phyloP scores from a whole-genome alignment of 495 filamentous ascomycete genomes.

The Neurospora sp. region DNA sequence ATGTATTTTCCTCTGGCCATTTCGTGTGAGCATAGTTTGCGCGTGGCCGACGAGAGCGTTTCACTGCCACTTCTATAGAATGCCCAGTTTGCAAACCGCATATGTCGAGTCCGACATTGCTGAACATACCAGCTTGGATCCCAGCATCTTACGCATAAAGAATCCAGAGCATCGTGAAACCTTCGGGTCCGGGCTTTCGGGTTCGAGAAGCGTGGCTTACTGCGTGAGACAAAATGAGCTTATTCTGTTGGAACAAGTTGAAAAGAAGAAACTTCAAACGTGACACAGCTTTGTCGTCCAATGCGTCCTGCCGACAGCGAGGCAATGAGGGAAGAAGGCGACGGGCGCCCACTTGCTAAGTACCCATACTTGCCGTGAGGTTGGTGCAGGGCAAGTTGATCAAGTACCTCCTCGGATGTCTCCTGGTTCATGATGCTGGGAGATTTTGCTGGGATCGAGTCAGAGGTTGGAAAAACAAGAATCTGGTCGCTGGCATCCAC shows the following conservation, averaged over 20 bases:
- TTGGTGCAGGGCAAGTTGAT: background rate
- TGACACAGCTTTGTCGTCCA: background rate
- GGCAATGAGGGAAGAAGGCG: background rate
- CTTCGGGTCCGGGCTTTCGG: background rate
- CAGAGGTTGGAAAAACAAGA: background rate
- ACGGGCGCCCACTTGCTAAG: background rate
- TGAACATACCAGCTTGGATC: background rate
- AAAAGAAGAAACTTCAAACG: background rate
- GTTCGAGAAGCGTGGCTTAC: background rate
- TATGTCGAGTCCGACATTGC: background rate
- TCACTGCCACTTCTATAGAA: background rate
- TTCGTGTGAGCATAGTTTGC: background rate
- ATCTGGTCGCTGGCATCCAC: background rate
- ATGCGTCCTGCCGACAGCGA: background rate
- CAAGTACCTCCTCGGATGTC: background rate
- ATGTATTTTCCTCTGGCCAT: background rate
- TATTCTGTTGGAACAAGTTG: background rate
- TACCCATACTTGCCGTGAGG: background rate
- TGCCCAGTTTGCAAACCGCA: background rate
- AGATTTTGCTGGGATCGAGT: background rate
- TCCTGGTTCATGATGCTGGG: background rate
- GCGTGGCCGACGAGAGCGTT: background rate
- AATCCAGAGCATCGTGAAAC: background rate
- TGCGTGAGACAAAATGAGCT: background rate
- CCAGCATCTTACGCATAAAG: background rate